Evolutionary conservation across 2,329 filamentous ascomycete species (phyloP).

Genomic region (Talaromyces sp.): DNA sequence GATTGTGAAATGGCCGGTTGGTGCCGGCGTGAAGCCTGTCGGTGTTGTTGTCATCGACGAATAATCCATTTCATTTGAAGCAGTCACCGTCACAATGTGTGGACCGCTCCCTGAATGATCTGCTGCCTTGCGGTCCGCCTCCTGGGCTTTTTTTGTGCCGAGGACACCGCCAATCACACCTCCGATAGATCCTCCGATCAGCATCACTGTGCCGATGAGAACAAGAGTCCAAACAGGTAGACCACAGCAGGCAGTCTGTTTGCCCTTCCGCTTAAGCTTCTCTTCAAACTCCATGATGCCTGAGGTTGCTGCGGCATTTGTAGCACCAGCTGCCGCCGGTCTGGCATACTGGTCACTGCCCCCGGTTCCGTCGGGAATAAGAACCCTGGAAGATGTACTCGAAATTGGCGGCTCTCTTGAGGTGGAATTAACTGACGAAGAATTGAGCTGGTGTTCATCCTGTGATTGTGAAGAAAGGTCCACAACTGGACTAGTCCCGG

Average conservation of each 20-base stretch:
- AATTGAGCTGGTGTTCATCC: constrained; percentile 54
- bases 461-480: constrained; percentile 49
- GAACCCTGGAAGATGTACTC: constrained; percentile 35
- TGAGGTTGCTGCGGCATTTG: constrained; percentile 14
- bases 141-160: constrained; percentile 45
- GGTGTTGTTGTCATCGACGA: constrained; percentile 53
- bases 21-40: constrained; percentile 47
- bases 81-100: constrained; percentile 51
- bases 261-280: constrained; percentile 49
- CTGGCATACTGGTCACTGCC: constrained; percentile 18
- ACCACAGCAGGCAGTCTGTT: constrained; percentile 51
- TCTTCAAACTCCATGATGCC: constrained; percentile 47
- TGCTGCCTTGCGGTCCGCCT: constrained; percentile 27
- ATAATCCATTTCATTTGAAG: constrained; percentile 54
- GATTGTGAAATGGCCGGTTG: constrained; percentile 54
- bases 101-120: constrained; percentile 22
- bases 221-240: constrained; percentile 56
- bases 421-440: constrained; percentile 24
- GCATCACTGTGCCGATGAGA: constrained; percentile 48
- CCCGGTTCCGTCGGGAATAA: constrained; percentile 22
- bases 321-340: constrained; percentile 3
- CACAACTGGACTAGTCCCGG: constrained; percentile 32
- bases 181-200: constrained; percentile 55
- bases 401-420: constrained; percentile 31
- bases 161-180: constrained; percentile 58